Conservation (phyloP, 768 basidiomycete genomes). For the Amanita phalloides region DNA sequence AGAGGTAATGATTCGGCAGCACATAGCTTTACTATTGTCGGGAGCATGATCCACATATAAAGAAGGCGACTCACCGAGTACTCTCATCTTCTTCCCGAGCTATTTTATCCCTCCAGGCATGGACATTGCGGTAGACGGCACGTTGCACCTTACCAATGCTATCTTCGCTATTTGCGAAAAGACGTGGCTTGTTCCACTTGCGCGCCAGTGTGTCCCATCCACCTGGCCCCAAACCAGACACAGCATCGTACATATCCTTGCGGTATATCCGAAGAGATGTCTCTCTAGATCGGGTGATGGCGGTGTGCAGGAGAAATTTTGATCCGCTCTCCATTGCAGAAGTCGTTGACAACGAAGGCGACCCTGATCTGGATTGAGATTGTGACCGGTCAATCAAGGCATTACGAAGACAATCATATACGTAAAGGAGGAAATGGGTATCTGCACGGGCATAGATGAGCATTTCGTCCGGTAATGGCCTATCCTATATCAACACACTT, state of each 20-base stretch:
- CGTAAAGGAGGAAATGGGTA: constrained; percentile 88
- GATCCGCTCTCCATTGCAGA: constrained; percentile 11
- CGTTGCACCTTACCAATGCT: constrained; percentile 34
- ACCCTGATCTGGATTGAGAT: constrained; percentile 29
- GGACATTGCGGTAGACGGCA: constrained; percentile 60
- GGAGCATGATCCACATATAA: background rate
- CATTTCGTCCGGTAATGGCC: constrained; percentile 85
- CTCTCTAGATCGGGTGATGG: constrained; percentile 62
- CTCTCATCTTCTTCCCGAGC: constrained; percentile 86
- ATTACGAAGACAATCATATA: constrained; percentile 87
- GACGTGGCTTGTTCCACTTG: constrained; percentile 69
- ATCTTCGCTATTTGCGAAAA: constrained; percentile 27
- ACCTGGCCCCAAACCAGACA: constrained; percentile 48
- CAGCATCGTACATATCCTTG: constrained; percentile 58
- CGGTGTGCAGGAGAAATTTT: constrained; percentile 43
- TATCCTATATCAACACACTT: constrained; percentile 10
- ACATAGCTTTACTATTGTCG: constrained; percentile 41
- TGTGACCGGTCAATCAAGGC: constrained; percentile 73
- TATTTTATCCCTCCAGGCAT: constrained; percentile 73
- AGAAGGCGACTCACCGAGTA: constrained; percentile 38
- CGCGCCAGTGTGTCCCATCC: constrained; percentile 74
- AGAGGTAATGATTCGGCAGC: constrained; percentile 64
- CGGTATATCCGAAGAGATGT: constrained; percentile 68
- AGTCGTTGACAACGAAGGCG: constrained; percentile 21
- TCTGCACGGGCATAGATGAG: constrained; percentile 88